Evolutionary conservation across 352 stramenopile species (phyloP).

Genomic region (Phytophthora constricta): DNA sequence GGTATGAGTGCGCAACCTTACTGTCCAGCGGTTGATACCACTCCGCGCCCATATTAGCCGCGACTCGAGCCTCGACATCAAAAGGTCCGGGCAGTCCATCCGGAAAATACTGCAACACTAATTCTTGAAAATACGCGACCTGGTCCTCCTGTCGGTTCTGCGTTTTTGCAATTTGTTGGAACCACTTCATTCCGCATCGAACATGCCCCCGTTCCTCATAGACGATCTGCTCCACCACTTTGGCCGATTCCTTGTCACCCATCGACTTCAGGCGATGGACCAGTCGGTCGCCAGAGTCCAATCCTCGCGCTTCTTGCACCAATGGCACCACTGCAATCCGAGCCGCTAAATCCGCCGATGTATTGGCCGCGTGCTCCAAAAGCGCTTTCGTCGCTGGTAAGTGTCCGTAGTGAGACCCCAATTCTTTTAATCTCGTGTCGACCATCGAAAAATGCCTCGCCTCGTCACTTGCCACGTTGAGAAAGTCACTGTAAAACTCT

Average conservation of each 20-base stretch:
- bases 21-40: conserved; percentile 83
- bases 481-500: conserved; percentile 80
- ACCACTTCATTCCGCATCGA: conserved; percentile 83
- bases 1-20: conserved; percentile 33
- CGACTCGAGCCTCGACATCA: conserved; percentile 71
- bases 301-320: conserved; percentile 78
- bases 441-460: conserved; percentile 85
- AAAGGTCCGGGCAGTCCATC: conserved; percentile 83
- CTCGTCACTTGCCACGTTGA: conserved; percentile 75
- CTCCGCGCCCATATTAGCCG: conserved; percentile 67
- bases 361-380: conserved; percentile 80
- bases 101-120: conserved; percentile 80
- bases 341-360: conserved; percentile 62
- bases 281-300: conserved; percentile 79
- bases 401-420: conserved; percentile 71
- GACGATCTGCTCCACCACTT: conserved; percentile 81
- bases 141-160: conserved; percentile 49
- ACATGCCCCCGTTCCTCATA: conserved; percentile 83
- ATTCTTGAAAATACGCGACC: conserved; percentile 79
- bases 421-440: conserved; percentile 60
- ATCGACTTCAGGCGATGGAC: conserved; percentile 79
- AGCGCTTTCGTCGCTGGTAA: conserved; percentile 73
- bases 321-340: conserved; percentile 82
- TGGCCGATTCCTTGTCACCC: conserved; percentile 67
- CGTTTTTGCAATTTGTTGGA: conserved; percentile 53